Conservation (phyloP, 352 stramenopile genomes). For the Pythium grandisporangium region DNA sequence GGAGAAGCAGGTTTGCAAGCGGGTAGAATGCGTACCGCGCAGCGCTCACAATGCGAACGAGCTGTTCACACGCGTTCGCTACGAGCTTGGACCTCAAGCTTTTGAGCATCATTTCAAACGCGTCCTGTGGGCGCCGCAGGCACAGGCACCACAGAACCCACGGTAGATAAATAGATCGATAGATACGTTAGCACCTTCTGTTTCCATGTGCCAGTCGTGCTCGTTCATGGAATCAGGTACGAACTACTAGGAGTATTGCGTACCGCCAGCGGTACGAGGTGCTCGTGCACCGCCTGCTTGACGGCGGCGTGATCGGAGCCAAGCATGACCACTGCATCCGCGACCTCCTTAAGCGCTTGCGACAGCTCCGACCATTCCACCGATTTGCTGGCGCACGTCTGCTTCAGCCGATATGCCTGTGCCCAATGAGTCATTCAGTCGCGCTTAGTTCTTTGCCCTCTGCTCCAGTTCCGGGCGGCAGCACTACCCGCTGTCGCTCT, state of each 20-base stretch:
- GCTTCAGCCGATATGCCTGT: constrained; percentile 9
- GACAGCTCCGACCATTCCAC: constrained; percentile 35
- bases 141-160: background rate
- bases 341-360: constrained; percentile 27
- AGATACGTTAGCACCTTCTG: background rate
- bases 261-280: constrained; percentile 42
- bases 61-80: constrained; percentile 28
- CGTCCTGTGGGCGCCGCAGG: no score
- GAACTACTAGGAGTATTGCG: constrained; percentile 1
- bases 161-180: background rate
- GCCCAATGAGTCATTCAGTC: no score
- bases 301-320: constrained; percentile 5
- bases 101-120: constrained; percentile 29
- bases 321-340: constrained; percentile 32
- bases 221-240: background rate
- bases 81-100: constrained; percentile 46
- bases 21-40: constrained; percentile 35
- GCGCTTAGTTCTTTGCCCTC: no score
- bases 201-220: background rate
- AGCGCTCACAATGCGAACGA: constrained; percentile 37
- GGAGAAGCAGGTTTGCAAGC: constrained; percentile 46
- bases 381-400: constrained; percentile 3
- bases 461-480: no score
- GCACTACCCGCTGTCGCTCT: no score
- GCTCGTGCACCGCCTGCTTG: constrained; percentile 19